phyloP scores from a whole-genome alignment of 768 basidiomycete species.

The Gymnopilus junonius region DNA sequence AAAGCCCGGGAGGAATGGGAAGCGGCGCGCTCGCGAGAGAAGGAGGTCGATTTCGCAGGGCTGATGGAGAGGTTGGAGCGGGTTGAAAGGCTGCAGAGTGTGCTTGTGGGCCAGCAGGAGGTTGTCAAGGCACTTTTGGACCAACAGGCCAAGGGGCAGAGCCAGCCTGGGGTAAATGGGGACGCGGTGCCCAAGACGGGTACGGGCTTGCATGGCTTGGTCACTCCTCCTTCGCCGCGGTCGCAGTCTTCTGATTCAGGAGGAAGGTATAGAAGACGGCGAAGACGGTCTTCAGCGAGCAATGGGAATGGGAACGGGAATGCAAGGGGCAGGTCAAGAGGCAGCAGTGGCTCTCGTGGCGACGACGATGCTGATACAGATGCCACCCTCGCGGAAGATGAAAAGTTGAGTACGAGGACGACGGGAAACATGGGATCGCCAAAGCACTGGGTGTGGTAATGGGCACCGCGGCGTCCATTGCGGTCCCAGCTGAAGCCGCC shows the following conservation, averaged over 20 bases:
- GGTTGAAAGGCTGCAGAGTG: constrained; percentile 39
- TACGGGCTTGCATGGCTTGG: constrained; percentile 42
- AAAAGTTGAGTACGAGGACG: constrained; percentile 18
- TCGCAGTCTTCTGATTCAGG: constrained; percentile 68
- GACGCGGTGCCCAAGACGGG: constrained; percentile 17
- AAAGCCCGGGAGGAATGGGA: constrained; percentile 49
- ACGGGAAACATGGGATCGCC: neutral
- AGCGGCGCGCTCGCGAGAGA: constrained; percentile 37
- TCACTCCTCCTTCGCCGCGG: constrained; percentile 78
- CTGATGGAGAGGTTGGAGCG: constrained; percentile 46
- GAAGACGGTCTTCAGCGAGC: constrained; percentile 34
- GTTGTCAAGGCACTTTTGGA: constrained; percentile 30
- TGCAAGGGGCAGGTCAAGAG: constrained; percentile 11
- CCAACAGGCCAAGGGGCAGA: neutral
- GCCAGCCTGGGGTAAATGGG: neutral
- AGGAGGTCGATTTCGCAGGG: neutral
- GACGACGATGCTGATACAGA: constrained; percentile 24
- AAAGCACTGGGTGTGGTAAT: constrained; percentile 12
- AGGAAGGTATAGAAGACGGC: constrained; percentile 45
- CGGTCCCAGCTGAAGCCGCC: constrained; percentile 21
- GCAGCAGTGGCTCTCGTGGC: constrained; percentile 24
- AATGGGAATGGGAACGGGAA: neutral
- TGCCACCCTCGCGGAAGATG: constrained; percentile 24
- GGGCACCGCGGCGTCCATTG: constrained; percentile 33
- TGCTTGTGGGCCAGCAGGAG: constrained; percentile 39